Base-by-base conservation (phyloP, 2,329 filamentous ascomycete species). In the Amauroascus verrucosus region DNA sequence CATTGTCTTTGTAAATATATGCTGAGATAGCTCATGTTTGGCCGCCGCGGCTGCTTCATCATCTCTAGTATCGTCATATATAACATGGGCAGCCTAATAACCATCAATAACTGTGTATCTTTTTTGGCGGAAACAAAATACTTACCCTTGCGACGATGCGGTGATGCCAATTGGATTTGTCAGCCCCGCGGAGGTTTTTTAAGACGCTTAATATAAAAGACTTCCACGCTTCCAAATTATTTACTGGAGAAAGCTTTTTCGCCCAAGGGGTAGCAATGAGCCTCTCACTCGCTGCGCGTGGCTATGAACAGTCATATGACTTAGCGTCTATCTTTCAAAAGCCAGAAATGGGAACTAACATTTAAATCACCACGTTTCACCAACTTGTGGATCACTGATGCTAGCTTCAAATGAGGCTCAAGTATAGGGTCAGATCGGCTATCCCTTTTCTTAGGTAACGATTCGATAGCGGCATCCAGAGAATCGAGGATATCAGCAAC, bases 131-230 rank as follows among this genome's bases (percentile, higher is more conserved):
- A n/a, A 33, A 16, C 32, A n/a, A 24, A 32, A 40, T 24, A 55
- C 62, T 76, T 62, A 87, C 83, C 22, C 89, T 82, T 63, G 85
- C 83, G 51, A 88, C 87, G 71, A 96, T 89, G 18, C 90, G 85
- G 66, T 96, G 90, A 64, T 96, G 90, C 90, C 90, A 96, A 62
- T 93, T 91, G 0, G 87, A 86, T 72, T 95, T 94, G 69, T 96
- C 90, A 56, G 88, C 88, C 33, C 71, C 71, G 52, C 79, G 77
- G 51, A 85, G 67, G 30, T 73, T 74, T 60, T 78, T 79, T 47
- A 84, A 67, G 0, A 83, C 67, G 6, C 69, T 81, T 13, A 84
- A 67, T 41, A 85, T 79, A 60, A 87, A 86, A 1, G 72, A 62
- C 46, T 81, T 77, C 72, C 79, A 83, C 7, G 76, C 69, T 57